Conservation (phyloP, 2,329 filamentous ascomycete genomes). For the Claviceps sp. region DNA sequence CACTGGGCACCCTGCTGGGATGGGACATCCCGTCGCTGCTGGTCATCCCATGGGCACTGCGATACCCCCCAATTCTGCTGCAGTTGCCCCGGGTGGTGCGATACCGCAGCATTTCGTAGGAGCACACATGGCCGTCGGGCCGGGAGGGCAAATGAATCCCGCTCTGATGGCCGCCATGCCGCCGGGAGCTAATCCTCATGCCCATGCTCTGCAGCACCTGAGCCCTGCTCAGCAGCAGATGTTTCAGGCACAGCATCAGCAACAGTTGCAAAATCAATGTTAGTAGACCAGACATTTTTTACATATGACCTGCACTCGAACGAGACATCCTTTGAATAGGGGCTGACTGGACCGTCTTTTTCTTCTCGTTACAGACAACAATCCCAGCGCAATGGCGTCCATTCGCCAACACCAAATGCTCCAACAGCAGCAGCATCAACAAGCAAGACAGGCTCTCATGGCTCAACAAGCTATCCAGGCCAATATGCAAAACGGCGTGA, state of each 20-base stretch:
- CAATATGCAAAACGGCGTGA: constrained; percentile 31
- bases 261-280: constrained; percentile 23
- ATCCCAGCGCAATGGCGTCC: constrained; percentile 24
- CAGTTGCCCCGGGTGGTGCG: constrained; percentile 48
- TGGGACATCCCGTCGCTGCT: constrained; percentile 58
- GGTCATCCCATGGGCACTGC: constrained; percentile 50
- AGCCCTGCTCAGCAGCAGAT: constrained; percentile 47
- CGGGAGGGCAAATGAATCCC: constrained; percentile 59
- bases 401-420: constrained; percentile 43
- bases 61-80: constrained; percentile 55
- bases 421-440: constrained; percentile 43
- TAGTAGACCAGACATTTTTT: constrained; percentile 7
- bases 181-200: constrained; percentile 50
- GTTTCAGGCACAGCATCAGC: constrained; percentile 39
- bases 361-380: constrained; percentile 16
- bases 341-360: constrained; percentile 1
- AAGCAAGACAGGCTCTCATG: constrained; percentile 38
- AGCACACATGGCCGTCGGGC: constrained; percentile 55
- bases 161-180: constrained; percentile 68
- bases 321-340: not conserved
- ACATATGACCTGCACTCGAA: too few relatives aligned
- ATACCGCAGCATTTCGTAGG: constrained; percentile 54
- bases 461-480: constrained; percentile 40
- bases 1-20: constrained; percentile 53
- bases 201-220: constrained; percentile 59